Conservation (phyloP, 148 eudicot genomes). For the Rhododendron ovatum region DNA sequence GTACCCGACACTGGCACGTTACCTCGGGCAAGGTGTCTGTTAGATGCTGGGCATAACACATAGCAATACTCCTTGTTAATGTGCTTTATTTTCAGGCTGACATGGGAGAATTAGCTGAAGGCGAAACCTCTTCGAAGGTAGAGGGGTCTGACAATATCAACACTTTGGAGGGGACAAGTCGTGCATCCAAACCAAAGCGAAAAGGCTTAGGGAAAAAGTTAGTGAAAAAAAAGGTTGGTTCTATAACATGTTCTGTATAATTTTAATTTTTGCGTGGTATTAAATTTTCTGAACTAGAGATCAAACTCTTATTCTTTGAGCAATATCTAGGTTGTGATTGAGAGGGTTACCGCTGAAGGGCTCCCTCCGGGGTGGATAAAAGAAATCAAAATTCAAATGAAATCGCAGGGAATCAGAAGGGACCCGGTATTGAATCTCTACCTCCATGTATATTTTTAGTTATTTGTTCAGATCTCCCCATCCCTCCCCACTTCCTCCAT, state of each 20-base stretch:
- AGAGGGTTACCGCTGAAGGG: conserved; percentile 40
- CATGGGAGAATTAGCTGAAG: conserved; percentile 5
- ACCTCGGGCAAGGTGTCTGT: not conserved
- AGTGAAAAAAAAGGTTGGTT: conserved; percentile 32
- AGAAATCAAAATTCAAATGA: conserved; percentile 44
- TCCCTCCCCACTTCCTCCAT: not conserved
- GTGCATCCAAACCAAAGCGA: conserved; percentile 23
- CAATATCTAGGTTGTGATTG: conserved; percentile 35
- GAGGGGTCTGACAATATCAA: conserved; percentile 10
- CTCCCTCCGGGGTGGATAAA: conserved; percentile 71
- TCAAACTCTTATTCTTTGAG: conserved; percentile 10
- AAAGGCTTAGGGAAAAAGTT: conserved; percentile 19
- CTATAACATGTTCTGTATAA: conserved; percentile 7
- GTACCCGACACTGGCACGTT: not conserved
- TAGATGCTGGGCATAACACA: not conserved
- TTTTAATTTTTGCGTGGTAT: not conserved
- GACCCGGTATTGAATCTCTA: conserved; percentile 41
- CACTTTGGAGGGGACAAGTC: not conserved
- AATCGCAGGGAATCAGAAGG: conserved; percentile 25
- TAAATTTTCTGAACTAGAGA: not conserved
- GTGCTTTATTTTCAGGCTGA: conserved; percentile 14
- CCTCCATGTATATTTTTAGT: not conserved
- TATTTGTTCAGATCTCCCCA: not conserved
- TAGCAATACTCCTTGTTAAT: not conserved
- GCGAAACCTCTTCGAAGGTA: conserved; percentile 11